Evolutionary conservation across 495 filamentous ascomycete species (phyloP).

Genomic region (Neurospora tetraspora): DNA sequence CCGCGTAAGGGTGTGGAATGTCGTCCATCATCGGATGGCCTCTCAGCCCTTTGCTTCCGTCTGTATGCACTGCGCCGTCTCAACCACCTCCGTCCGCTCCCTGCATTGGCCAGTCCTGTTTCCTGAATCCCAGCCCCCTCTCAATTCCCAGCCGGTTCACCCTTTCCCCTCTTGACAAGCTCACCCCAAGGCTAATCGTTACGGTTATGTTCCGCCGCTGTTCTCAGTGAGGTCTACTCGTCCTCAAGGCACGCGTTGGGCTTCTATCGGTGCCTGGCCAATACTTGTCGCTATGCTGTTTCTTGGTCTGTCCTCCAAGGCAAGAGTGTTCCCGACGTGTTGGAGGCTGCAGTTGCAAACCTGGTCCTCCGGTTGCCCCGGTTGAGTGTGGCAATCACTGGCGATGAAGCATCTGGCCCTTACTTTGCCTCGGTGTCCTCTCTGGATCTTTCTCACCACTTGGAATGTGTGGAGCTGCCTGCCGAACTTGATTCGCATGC

Average conservation of each 20-base stretch:
- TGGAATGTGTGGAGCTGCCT: constrained; percentile 13
- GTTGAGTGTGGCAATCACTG: constrained; percentile 22
- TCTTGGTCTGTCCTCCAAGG: constrained; percentile 1
- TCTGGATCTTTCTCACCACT: constrained; percentile 20
- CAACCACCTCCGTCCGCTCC: not conserved
- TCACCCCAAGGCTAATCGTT: not conserved
- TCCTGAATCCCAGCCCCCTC: not conserved
- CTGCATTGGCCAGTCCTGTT: not conserved
- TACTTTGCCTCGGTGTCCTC: constrained; percentile 17
- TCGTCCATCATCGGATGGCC: not conserved
- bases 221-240: constrained; percentile 17
- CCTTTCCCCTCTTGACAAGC: not conserved
- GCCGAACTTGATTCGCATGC: not conserved
- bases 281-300: constrained; percentile 22
- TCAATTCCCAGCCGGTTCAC: not conserved
- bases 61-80: not conserved
- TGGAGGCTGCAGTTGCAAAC: constrained; percentile 21
- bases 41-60: not conserved
- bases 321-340: not conserved
- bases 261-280: constrained; percentile 24
- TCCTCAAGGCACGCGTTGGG: constrained; percentile 20
- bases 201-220: not conserved
- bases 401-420: constrained; percentile 18
- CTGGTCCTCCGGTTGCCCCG: constrained; percentile 21
- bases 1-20: not conserved